Evolutionary conservation across 2,329 filamentous ascomycete species (phyloP).

Genomic region (Microsporum canis): DNA sequence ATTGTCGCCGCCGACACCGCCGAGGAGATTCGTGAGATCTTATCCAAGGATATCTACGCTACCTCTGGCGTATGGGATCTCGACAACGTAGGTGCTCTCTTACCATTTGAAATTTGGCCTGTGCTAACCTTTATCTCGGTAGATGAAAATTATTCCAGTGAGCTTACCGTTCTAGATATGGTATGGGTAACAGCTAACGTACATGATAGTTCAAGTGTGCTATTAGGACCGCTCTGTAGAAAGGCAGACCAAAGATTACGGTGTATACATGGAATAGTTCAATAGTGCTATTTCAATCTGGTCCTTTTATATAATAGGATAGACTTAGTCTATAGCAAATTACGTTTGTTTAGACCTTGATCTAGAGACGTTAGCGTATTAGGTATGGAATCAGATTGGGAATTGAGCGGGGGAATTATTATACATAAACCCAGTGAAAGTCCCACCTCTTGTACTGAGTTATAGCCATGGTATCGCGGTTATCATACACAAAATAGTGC

Average conservation of each 20-base stretch:
- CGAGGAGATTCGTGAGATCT: slow-evolving; percentile 55
- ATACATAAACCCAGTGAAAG: not conserved
- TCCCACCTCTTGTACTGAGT: not conserved
- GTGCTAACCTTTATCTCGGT: too few species aligned
- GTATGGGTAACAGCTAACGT: not conserved
- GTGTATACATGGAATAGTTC: not conserved
- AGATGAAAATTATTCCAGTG: slow-evolving; percentile 5
- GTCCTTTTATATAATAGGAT: not conserved
- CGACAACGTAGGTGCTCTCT: slow-evolving; percentile 42
- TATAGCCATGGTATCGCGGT: not conserved
- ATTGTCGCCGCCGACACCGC: slow-evolving; percentile 54
- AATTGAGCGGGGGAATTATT: not conserved
- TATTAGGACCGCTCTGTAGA: not conserved
- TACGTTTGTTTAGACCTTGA: not conserved
- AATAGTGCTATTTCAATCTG: not conserved
- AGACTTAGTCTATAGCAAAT: not conserved
- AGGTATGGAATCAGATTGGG: not conserved
- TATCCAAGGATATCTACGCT: slow-evolving; percentile 64
- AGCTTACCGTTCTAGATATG: not conserved
- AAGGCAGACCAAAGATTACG: not conserved
- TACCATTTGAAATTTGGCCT: not conserved
- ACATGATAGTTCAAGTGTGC: not conserved
- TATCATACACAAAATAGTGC: not conserved
- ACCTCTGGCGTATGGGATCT: slow-evolving; percentile 68
- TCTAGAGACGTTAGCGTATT: too few species aligned